These are phyloP conservation scores for Calonectria henricotiae DNA, from an alignment of 2,329 filamentous ascomycete species.

Conservation along the genomic window DNA sequence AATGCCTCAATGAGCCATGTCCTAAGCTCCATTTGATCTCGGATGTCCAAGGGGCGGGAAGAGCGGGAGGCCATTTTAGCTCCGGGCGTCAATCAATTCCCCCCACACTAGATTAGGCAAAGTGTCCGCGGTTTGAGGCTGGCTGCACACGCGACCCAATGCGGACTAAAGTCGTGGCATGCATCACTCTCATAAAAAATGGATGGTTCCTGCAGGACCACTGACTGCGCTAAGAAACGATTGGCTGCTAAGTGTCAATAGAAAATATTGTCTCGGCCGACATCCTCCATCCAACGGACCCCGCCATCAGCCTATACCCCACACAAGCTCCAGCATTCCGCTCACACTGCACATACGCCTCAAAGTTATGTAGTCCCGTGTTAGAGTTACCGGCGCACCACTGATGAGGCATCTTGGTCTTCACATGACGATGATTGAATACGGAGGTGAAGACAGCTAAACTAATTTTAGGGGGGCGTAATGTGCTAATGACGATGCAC, in stretches of 20 bases:
- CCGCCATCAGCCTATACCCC: neutral
- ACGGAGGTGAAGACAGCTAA: neutral
- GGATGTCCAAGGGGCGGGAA: neutral
- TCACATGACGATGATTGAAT: neutral
- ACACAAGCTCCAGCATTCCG: neutral
- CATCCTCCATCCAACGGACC: neutral
- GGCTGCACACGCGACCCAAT: slow-evolving; percentile 18
- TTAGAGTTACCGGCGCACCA: neutral
- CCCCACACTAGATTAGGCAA: slow-evolving; percentile 6
- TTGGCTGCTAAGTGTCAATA: neutral
- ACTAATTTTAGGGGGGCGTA: neutral
- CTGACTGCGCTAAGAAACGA: neutral
- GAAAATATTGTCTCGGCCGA: neutral
- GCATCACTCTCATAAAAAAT: neutral
- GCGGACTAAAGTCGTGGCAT: neutral
- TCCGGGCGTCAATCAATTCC: neutral
- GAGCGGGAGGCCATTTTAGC: slow-evolving; percentile 17
- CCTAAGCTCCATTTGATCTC: neutral
- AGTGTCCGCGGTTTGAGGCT: neutral
- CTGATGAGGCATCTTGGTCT: neutral
- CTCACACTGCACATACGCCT: neutral
- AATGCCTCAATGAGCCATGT: slow-evolving; percentile 3
- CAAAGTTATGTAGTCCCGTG: neutral
- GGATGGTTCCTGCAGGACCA: slow-evolving; percentile 5
- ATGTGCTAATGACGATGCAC: neutral